These are phyloP conservation scores for Talaromyces ruber DNA, from an alignment of 495 filamentous ascomycete species.

Conservation along the genomic window DNA sequence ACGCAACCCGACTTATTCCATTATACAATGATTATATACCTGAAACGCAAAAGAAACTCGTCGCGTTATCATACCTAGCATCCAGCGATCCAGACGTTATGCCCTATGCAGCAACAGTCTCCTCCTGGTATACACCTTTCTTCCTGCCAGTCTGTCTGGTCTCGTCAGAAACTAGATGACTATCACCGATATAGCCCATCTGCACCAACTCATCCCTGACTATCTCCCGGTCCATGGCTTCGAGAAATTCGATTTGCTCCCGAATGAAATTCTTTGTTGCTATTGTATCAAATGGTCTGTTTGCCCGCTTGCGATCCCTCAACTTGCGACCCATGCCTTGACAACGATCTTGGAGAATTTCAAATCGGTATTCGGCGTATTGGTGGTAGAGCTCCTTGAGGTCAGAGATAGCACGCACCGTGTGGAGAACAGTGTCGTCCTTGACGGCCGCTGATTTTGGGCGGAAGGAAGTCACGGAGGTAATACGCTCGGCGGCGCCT, in stretches of 20 bases:
- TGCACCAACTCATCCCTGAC: slow-evolving; percentile 44
- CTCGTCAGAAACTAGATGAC: slow-evolving; percentile 25
- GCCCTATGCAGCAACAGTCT: neutral
- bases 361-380: slow-evolving; percentile 60
- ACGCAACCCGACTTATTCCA: neutral
- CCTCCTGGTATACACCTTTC: neutral
- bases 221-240: slow-evolving; percentile 49
- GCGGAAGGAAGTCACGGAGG: slow-evolving; percentile 66
- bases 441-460: slow-evolving; percentile 47
- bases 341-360: slow-evolving; percentile 57
- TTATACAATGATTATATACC: neutral
- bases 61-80: neutral
- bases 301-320: slow-evolving; percentile 33
- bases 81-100: neutral
- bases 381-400: slow-evolving; percentile 63
- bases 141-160: slow-evolving; percentile 11
- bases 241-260: slow-evolving; percentile 46
- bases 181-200: slow-evolving; percentile 37
- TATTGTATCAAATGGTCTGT: slow-evolving; percentile 29
- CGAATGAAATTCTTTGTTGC: slow-evolving; percentile 37
- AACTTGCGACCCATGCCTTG: slow-evolving; percentile 34
- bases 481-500: slow-evolving; percentile 58
- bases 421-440: slow-evolving; percentile 60
- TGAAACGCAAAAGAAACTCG: neutral
- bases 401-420: slow-evolving; percentile 57